Evolutionary conservation across 352 stramenopile species (phyloP).

Genomic region (Phytophthora macrochlamydospora): DNA sequence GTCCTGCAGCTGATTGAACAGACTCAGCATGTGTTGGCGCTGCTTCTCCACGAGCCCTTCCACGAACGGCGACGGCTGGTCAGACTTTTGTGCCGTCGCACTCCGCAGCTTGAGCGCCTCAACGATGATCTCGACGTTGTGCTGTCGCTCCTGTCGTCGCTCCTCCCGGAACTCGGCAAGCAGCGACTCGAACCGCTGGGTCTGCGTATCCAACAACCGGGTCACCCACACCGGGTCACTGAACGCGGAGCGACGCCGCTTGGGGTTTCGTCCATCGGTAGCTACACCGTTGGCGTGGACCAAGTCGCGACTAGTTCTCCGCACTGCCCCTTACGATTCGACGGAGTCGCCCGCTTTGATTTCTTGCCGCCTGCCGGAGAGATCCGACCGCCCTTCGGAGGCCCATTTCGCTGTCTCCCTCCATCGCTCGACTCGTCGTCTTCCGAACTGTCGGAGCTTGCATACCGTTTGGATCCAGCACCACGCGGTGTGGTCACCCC

Average conservation of each 20-base stretch:
- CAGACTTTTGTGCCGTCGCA: constrained; percentile 23
- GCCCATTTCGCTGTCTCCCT: not conserved
- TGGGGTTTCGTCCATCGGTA: constrained; percentile 6
- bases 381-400: not conserved
- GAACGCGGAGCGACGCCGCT: constrained; percentile 26
- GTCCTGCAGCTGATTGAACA: constrained; percentile 45
- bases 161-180: constrained; percentile 49
- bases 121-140: constrained; percentile 47
- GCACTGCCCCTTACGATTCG: constrained; percentile 3
- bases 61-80: constrained; percentile 34
- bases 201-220: constrained; percentile 39
- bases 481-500: not conserved
- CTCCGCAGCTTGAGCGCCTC: constrained; percentile 38
- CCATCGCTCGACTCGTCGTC: not conserved
- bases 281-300: not conserved
- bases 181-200: constrained; percentile 39
- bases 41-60: constrained; percentile 46
- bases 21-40: constrained; percentile 33
- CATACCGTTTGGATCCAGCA: not conserved
- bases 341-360: not conserved
- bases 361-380: not conserved
- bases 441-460: not conserved
- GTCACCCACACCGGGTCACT: constrained; percentile 40
- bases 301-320: constrained; percentile 17
- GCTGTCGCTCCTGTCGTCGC: constrained; percentile 41